A percentile compares a stretch with the other conserved stretches of the same genome.
Conservation (phyloP, 306 rosid species). For the Dalbergia cultrata region DNA sequence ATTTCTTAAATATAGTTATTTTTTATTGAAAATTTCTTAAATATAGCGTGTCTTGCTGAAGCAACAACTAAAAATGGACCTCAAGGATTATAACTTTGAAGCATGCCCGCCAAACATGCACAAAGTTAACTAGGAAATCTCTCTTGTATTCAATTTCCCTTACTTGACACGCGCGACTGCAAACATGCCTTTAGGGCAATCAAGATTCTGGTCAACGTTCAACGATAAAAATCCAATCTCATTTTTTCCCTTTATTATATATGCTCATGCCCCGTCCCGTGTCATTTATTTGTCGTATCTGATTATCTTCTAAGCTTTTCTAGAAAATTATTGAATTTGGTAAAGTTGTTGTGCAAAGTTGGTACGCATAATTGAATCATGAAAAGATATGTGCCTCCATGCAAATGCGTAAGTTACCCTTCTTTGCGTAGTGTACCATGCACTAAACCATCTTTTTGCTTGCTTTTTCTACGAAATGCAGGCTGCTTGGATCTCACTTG, state of each 20-base stretch:
- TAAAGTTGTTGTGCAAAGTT: neutral
- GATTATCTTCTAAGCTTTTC: conserved; percentile 38
- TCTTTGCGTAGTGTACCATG: conserved; percentile 39
- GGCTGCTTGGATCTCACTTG: conserved; percentile 41
- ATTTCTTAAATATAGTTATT: too few relatives aligned
- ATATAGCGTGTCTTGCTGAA: too few relatives aligned
- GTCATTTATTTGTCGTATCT: conserved; percentile 42
- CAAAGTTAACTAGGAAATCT: neutral
- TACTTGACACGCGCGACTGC: neutral
- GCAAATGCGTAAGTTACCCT: conserved; percentile 21
- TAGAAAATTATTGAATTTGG: conserved; percentile 24
- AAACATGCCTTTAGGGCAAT: neutral
- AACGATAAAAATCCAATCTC: conserved; percentile 10
- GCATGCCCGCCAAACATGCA: neutral
- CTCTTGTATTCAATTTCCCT: neutral
- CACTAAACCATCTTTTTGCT: conserved; percentile 45
- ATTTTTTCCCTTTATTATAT: conserved; percentile 3
- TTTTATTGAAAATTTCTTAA: too few relatives aligned
- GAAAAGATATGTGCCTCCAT: conserved; percentile 41
- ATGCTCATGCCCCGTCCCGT: conserved; percentile 18
- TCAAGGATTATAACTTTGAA: too few relatives aligned
- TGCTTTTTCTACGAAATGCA: conserved; percentile 38
- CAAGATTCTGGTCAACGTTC: conserved; percentile 33
- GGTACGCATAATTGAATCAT: conserved; percentile 16
- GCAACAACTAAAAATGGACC: too few relatives aligned